Conservation (phyloP, 2,329 filamentous ascomycete species). For the Aspergillus sergii region DNA sequence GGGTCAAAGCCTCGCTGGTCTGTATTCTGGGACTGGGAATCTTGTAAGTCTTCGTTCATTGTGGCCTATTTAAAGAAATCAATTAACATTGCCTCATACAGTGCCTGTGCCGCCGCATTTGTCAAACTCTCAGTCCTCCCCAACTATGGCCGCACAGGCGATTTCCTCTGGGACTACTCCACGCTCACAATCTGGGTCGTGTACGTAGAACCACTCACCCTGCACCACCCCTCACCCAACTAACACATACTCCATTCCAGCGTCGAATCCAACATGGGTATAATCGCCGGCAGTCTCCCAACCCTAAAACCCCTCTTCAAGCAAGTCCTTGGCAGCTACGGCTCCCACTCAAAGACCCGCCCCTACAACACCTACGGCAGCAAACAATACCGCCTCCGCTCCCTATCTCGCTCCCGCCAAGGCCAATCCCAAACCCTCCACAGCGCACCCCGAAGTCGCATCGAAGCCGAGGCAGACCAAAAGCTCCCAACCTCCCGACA, state of each 20-base stretch:
- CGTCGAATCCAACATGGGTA: conserved; percentile 34
- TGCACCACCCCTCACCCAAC: not conserved
- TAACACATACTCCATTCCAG: conserved; percentile 6
- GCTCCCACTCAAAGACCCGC: conserved; percentile 18
- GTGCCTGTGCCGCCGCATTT: conserved; percentile 46
- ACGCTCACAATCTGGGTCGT: conserved; percentile 54
- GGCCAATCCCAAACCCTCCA: not conserved
- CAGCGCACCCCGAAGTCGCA: not conserved
- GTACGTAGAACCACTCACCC: conserved; percentile 1
- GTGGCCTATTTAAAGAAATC: not conserved
- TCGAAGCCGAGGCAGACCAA: not conserved
- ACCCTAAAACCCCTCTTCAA: conserved; percentile 37
- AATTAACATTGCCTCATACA: not conserved
- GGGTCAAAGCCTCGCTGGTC: conserved; percentile 42
- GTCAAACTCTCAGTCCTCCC: conserved; percentile 46
- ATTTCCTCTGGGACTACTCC: conserved; percentile 51
- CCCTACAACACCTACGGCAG: conserved; percentile 14
- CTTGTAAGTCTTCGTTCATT: conserved; percentile 35
- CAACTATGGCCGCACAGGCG: conserved; percentile 43
- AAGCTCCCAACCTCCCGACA: not conserved
- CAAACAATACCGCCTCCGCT: conserved; percentile 17
- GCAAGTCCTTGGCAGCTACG: conserved; percentile 24
- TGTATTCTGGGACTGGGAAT: conserved; percentile 46
- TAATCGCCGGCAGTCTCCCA: conserved; percentile 35
- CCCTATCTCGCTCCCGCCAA: conserved; percentile 10